These are phyloP conservation scores for Teratosphaeria epicoccoides DNA, from an alignment of 2,329 filamentous ascomycete genomes.

Conservation along the genomic window DNA sequence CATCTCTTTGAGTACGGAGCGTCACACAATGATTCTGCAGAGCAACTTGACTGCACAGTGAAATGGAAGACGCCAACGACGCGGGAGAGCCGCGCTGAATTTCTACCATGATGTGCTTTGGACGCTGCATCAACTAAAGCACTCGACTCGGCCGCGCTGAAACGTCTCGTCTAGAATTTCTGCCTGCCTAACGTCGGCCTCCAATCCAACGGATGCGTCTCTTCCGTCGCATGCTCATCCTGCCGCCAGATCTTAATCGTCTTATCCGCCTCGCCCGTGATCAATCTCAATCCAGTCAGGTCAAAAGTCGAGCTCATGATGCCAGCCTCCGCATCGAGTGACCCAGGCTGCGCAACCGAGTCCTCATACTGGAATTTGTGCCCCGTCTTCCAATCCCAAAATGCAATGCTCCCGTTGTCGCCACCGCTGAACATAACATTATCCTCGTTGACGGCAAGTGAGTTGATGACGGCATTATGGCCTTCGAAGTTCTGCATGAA, in stretches of 20 bases:
- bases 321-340: conserved; percentile 84
- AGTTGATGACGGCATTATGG: conserved; percentile 94
- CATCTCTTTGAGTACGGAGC: too few species aligned
- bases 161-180: conserved; percentile 42
- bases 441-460: conserved; percentile 82
- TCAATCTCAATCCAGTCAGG: conserved; percentile 73
- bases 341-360: conserved; percentile 86
- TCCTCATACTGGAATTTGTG: conserved; percentile 84
- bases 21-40: too few species aligned
- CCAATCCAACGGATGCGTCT: conserved; percentile 89
- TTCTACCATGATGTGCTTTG: too few species aligned
- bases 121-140: too few species aligned
- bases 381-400: conserved; percentile 99
- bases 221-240: conserved; percentile 80
- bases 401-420: conserved; percentile 91
- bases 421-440: conserved; percentile 91
- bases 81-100: too few species aligned
- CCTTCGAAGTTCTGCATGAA: conserved; percentile 99
- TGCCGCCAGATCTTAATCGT: conserved; percentile 94
- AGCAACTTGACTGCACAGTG: too few species aligned
- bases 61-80: too few species aligned
- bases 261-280: conserved; percentile 94
- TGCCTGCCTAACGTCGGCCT: conserved; percentile 67
- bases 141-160: too few species aligned
- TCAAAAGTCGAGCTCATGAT: conserved; percentile 94